phyloP scores from a whole-genome alignment of 768 basidiomycete genomes.

The Coprinellus micaceus region DNA sequence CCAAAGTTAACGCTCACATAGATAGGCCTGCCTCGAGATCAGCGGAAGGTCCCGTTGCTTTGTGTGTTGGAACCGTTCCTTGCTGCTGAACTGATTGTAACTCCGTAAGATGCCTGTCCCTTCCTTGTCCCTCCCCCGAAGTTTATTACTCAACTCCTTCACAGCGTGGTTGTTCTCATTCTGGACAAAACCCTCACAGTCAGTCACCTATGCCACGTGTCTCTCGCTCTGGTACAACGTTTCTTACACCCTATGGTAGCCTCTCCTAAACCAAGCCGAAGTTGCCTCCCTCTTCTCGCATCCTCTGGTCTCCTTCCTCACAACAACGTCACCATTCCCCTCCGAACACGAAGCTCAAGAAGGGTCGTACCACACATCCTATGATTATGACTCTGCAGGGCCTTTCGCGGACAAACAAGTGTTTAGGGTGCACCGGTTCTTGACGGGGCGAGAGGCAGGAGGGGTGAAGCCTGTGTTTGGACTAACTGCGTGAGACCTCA shows the following conservation, averaged over 20 bases:
- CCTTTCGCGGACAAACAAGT: conserved; percentile 32
- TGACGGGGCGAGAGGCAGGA: conserved; percentile 80
- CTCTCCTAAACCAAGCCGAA: conserved; percentile 75
- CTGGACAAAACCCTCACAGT: conserved; percentile 75
- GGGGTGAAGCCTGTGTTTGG: conserved; percentile 90
- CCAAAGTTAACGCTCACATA: conserved; percentile 24
- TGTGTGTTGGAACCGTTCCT: conserved; percentile 80
- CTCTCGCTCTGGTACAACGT: background rate
- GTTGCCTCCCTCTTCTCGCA: conserved; percentile 83
- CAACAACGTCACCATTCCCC: conserved; percentile 54
- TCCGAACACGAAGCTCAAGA: conserved; percentile 51
- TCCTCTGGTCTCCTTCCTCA: conserved; percentile 71
- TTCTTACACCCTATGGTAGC: conserved; percentile 37
- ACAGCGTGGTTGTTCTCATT: conserved; percentile 80
- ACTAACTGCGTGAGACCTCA: conserved; percentile 68
- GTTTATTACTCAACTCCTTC: background rate
- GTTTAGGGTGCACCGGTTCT: conserved; percentile 69
- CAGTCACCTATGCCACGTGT: conserved; percentile 14
- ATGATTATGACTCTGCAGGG: conserved; percentile 48
- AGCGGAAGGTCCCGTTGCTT: conserved; percentile 64
- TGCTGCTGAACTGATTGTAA: conserved; percentile 70
- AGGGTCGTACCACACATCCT: conserved; percentile 61
- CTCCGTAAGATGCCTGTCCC: conserved; percentile 74
- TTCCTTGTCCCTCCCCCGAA: background rate
- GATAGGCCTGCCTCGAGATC: conserved; percentile 81